phyloP scores from a whole-genome alignment of 495 filamentous ascomycete species.

The Tuber microsphaerosporum region DNA sequence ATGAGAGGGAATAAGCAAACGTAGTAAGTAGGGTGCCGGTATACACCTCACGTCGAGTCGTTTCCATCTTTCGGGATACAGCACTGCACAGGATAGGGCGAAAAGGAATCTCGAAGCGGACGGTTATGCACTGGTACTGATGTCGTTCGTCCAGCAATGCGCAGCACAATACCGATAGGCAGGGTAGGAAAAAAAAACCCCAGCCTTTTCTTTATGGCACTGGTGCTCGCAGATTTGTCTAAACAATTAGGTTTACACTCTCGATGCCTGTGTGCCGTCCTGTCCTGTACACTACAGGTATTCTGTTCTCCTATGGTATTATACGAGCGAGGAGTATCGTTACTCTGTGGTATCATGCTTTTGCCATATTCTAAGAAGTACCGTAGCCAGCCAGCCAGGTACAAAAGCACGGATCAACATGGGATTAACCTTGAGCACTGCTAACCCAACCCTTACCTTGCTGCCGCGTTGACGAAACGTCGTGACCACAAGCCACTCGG shows the following conservation, averaged over 20 bases:
- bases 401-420: not conserved
- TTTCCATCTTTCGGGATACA: not conserved
- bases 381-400: not conserved
- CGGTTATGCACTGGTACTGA: not conserved
- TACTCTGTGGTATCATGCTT: too few species aligned
- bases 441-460: not conserved
- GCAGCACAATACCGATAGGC: not conserved
- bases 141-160: too few species aligned
- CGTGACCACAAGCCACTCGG: too few species aligned
- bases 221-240: too few species aligned
- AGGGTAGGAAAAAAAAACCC: not conserved
- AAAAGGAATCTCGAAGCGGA: not conserved
- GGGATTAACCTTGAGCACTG: not conserved
- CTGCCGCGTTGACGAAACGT: not conserved
- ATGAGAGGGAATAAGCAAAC: not conserved
- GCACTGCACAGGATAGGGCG: not conserved
- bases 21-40: not conserved
- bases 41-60: not conserved
- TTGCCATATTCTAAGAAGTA: too few species aligned
- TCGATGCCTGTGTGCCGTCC: too few species aligned
- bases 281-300: too few species aligned
- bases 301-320: too few species aligned
- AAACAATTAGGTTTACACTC: too few species aligned
- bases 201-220: not conserved
- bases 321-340: too few species aligned